A percentile compares a stretch with the other conserved stretches of the same genome.
Conservation (phyloP, 192 early-diverging fungal species). For the Lunasporangiospora selenospora region DNA sequence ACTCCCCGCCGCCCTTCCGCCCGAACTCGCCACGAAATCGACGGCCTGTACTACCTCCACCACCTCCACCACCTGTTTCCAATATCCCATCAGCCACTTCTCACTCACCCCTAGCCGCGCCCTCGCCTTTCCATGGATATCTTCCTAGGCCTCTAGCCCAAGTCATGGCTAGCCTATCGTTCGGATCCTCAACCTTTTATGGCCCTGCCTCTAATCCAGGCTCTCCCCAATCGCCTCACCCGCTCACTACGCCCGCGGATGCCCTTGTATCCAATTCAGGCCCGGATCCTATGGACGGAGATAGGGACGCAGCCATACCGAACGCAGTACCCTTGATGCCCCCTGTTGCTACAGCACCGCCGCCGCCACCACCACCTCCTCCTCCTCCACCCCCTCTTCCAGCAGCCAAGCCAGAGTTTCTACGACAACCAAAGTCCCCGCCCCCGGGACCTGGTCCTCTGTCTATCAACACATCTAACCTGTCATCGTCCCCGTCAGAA, state of each 20-base stretch:
- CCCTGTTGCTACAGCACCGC: too few species aligned
- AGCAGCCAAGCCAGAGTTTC: conserved; percentile 3
- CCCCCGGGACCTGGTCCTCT: background rate
- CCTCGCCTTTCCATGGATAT: conserved; percentile 35
- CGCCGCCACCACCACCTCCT: conserved; percentile 15
- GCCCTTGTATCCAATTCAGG: too few species aligned
- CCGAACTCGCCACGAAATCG: conserved; percentile 1
- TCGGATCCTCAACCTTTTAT: conserved; percentile 35
- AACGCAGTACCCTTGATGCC: too few species aligned
- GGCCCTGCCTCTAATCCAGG: conserved; percentile 8
- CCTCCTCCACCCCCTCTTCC: conserved; percentile 27
- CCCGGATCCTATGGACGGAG: too few species aligned
- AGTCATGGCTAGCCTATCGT: conserved; percentile 33
- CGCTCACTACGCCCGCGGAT: background rate
- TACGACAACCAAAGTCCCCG: background rate
- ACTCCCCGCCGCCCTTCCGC: conserved; percentile 36
- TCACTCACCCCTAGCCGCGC: conserved; percentile 21
- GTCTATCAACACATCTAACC: conserved; percentile 15
- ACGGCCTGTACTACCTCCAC: conserved; percentile 31
- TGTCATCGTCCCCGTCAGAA: too few species aligned
- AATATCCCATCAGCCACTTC: conserved; percentile 1
- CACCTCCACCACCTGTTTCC: conserved; percentile 45
- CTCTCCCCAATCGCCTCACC: conserved; percentile 6
- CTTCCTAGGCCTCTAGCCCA: conserved; percentile 30
- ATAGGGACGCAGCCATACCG: too few species aligned